Evolutionary conservation across 768 basidiomycete genomes (phyloP), one percentile per base, ranked within the genome.

Genomic region (Cystofilobasidium capitatum): DNA sequence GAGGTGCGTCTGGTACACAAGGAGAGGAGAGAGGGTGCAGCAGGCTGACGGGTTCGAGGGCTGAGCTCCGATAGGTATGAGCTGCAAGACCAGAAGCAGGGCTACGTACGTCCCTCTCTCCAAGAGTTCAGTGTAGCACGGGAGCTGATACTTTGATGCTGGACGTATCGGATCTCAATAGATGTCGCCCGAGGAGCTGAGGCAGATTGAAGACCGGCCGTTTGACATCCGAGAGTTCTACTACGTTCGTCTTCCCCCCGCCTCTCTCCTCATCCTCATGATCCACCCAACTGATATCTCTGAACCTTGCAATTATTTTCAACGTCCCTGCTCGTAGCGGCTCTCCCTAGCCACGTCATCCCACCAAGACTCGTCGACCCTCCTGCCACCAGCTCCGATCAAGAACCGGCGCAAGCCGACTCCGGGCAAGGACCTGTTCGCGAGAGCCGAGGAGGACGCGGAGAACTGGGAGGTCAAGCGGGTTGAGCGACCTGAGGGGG

Each of bases 181-280:
- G 90, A 77, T 96, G 40, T 82, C 84, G 70, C 86, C 91, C 75
- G 84, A 92, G 71, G 87, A 89, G 70, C 80, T 93, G 26, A 82
- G 84, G 13, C 79, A 92, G 72, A 81, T 86, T 70, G 83, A 81
- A 74, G 79, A 79, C 64, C 81, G 86, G 79, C 88, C 85, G 79
- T 86, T 96, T 67, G 93, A 98, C 77, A 88, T 96, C 22, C 81
- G 90, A 63, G 94, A 97, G 75, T 93, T 96, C 75, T 99, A 98
- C 77, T 97, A 87, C 75, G 93, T 96, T 78, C 78, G 91, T 85
- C 17, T 35, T n/a, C 26, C 14, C 51, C 37, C 42, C 22, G n/a
- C n/a, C n/a, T n/a, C n/a, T n/a, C n/a, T n/a, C n/a, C n/a, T n/a
- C n/a, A n/a, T n/a, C n/a, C n/a, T n/a, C n/a, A n/a, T n/a, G n/a